These are phyloP conservation scores for Mikania micrantha DNA, from an alignment of 129 eudicot species.

Conservation along the genomic window DNA sequence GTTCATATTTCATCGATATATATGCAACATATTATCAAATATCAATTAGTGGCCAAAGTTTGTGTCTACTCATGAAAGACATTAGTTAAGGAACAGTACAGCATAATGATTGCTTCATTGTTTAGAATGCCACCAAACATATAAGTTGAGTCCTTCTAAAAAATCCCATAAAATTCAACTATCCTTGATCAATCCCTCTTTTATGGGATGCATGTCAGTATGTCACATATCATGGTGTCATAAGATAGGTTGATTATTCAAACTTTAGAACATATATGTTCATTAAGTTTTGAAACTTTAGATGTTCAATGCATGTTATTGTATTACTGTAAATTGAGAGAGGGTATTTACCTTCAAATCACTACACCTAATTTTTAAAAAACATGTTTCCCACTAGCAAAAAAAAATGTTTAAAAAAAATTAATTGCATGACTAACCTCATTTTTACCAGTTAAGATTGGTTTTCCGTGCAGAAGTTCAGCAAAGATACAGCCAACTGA, in stretches of 20 bases:
- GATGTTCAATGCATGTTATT: too few relatives aligned
- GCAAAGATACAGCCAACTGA: constrained; percentile 95
- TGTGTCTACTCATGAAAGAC: background rate
- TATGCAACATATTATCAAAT: background rate
- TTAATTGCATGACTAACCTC: constrained; percentile 44
- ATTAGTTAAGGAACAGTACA: background rate
- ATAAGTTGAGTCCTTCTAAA: background rate
- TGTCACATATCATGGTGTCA: too few relatives aligned
- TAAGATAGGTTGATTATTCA: background rate
- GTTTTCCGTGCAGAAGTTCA: constrained; percentile 83
- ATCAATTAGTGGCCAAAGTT: background rate
- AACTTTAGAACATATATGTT: constrained; percentile 14
- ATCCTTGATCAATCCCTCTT: background rate
- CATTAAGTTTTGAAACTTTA: background rate
- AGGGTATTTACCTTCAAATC: background rate
- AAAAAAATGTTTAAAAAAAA: too few relatives aligned
- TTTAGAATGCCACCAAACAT: background rate
- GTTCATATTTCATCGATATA: background rate
- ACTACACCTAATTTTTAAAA: too few relatives aligned
- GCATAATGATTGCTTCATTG: background rate
- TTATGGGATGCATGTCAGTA: background rate
- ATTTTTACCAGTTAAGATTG: constrained; percentile 81
- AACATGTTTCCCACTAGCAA: too few relatives aligned
- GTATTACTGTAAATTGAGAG: constrained; percentile 1
- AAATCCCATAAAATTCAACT: background rate